Base-by-base conservation (phyloP, 352 stramenopile species). In the Phytophthora uliginosa region DNA sequence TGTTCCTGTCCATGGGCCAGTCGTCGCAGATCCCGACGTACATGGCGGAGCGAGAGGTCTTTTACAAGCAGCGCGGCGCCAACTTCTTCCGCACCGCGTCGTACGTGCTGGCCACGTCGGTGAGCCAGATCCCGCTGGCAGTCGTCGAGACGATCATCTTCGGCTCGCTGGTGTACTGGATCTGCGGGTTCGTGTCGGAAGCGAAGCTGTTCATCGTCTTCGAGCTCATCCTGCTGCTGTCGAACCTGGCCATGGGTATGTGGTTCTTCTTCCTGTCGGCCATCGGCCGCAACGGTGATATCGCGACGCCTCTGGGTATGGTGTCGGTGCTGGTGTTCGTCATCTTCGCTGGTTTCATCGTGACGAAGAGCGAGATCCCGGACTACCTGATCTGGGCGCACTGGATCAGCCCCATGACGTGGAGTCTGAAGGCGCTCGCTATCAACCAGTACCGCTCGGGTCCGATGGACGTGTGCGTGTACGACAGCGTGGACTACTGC, bases 41-140 rank as follows among this genome's bases (percentile, higher is more conserved):
- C 58, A 88, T 96, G 69, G 76, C 82, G 22, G 73, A 76, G 34
- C 82, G 80, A 8, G 77, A 66, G 0, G 53, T 91, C 9, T 97
- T 93, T 72, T 95, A 96, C 81, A 95, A 95, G 66, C 90, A 97
- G 45, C 76, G 78, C 7, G 82, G 89, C n/a, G 77, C 80, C 34
- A 95, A 95, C 73, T 74, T 74, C 69, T 95, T 88, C 59, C 83
- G 84, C 4, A 78, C 89, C 15, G 81, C 79, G 3, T 82, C 82
- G 18, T 97, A 95, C 63, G 79, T 95, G 40, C 54, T 95, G 55
- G 85, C 74, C 13, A 78, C 61, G 6, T 78, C 66, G 12, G 28
- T 72, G 9, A 73, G 76, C 9, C 69, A 84, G 36, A 57, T 88
- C 26, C 71, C 82, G 65, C 66, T 86, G 54, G 59, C 70, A 66